phyloP scores from a whole-genome alignment of 73 alveolate genomes.

The Paraurostyla sp. region DNA sequence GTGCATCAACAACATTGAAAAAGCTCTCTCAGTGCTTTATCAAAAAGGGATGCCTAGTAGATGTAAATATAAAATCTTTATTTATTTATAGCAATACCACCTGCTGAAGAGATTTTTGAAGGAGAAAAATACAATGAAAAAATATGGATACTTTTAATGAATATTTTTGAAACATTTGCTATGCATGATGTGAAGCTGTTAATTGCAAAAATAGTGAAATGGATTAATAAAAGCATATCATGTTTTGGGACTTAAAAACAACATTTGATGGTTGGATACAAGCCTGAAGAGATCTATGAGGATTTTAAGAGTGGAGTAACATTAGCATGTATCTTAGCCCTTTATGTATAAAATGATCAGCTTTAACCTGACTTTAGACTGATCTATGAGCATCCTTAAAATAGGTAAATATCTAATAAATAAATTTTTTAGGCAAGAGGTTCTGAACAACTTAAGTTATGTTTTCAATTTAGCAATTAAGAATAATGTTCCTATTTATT shows the following conservation, averaged over 20 bases:
- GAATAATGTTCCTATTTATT: constrained; percentile 60
- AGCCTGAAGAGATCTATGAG: constrained; percentile 44
- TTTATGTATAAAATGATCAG: constrained; percentile 12
- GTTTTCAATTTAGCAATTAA: background rate
- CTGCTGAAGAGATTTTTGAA: constrained; percentile 61
- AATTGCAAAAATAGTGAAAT: background rate
- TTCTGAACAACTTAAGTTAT: constrained; percentile 6
- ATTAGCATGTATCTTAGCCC: background rate
- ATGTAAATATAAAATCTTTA: background rate
- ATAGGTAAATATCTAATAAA: background rate
- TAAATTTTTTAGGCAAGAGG: background rate
- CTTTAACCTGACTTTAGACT: constrained; percentile 39
- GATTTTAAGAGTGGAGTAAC: constrained; percentile 42
- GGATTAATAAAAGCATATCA: constrained; percentile 36
- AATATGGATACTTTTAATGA: constrained; percentile 26
- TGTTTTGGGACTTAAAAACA: background rate
- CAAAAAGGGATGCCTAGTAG: constrained; percentile 56
- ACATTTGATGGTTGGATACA: background rate
- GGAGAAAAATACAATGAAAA: constrained; percentile 51
- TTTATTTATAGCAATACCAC: background rate
- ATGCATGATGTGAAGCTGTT: constrained; percentile 48
- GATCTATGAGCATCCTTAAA: constrained; percentile 35
- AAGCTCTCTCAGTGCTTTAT: constrained; percentile 36
- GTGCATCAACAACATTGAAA: constrained; percentile 60
- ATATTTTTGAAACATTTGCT: constrained; percentile 54